A percentile compares a stretch with the other conserved stretches of the same genome.
Conservation (phyloP, 192 early-diverging fungal species). For the Chytriomyces confervae region DNA sequence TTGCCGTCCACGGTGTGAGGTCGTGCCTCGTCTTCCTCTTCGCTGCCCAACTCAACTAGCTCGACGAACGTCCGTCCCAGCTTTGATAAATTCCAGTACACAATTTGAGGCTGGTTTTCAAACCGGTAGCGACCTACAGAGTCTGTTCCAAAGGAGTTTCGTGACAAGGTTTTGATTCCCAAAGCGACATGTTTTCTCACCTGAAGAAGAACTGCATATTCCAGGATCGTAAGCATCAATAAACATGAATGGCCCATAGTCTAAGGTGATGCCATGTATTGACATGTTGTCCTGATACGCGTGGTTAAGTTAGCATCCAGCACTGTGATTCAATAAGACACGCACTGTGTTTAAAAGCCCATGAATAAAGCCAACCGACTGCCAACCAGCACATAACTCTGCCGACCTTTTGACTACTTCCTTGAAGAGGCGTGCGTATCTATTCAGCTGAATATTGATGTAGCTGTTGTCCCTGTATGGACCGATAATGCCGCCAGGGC, state of each 20-base stretch:
- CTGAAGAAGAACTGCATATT: slow-evolving; percentile 75
- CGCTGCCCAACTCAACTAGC: slow-evolving; percentile 67
- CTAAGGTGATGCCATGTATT: slow-evolving; percentile 79
- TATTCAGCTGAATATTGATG: slow-evolving; percentile 35
- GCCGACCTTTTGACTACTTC: slow-evolving; percentile 70
- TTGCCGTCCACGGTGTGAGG: slow-evolving; percentile 37
- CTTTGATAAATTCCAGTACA: slow-evolving; percentile 78
- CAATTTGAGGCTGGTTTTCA: slow-evolving; percentile 77
- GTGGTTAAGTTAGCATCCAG: neutral
- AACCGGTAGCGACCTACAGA: slow-evolving; percentile 76
- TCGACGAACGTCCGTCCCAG: slow-evolving; percentile 71
- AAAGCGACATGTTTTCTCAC: slow-evolving; percentile 10
- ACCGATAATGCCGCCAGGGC: slow-evolving; percentile 7
- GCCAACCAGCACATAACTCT: slow-evolving; percentile 80
- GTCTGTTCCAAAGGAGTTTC: slow-evolving; percentile 47
- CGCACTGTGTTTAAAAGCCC: slow-evolving; percentile 56
- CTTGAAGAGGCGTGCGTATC: slow-evolving; percentile 65
- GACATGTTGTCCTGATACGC: slow-evolving; percentile 88
- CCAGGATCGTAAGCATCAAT: slow-evolving; percentile 86
- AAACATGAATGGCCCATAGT: slow-evolving; percentile 87
- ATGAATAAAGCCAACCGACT: slow-evolving; percentile 82
- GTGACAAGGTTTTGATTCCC: slow-evolving; percentile 5
- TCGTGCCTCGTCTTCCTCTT: slow-evolving; percentile 36
- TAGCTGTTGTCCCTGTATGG: slow-evolving; percentile 13
- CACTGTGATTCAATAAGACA: slow-evolving; percentile 10